Conservation (phyloP, 352 stramenopile genomes). For the Globisporangium spiculum region DNA sequence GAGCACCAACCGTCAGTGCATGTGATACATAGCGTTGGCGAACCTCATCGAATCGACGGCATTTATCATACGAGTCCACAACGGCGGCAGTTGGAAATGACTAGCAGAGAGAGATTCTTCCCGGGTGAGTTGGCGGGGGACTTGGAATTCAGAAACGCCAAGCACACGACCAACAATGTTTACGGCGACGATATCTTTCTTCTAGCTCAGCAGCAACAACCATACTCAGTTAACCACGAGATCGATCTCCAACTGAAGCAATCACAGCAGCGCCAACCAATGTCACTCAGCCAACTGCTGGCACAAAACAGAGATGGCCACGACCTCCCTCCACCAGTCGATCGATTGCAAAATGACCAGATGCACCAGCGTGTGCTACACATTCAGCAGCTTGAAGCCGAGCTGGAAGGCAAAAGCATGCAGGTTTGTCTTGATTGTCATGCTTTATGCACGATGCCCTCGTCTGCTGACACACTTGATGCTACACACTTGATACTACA, state of each 20-base stretch:
- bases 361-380: background rate
- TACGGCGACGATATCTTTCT: background rate
- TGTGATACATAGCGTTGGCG: background rate
- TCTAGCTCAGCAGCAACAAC: background rate
- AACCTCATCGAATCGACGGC: background rate
- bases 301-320: background rate
- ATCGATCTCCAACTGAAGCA: background rate
- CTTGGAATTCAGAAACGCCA: background rate
- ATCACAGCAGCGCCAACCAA: background rate
- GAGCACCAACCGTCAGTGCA: background rate
- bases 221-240: background rate
- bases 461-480: background rate
- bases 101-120: background rate
- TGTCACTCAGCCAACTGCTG: constrained; percentile 19
- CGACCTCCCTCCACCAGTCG: background rate
- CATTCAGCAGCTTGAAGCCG: constrained; percentile 13
- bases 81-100: background rate
- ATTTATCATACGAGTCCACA: background rate
- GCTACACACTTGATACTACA: background rate
- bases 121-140: background rate
- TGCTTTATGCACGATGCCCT: background rate
- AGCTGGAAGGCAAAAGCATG: constrained; percentile 11
- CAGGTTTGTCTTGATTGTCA: constrained; percentile 5
- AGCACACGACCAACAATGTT: background rate
- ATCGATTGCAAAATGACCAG: constrained; percentile 3